These are phyloP conservation scores for Flammula alnicola DNA, from an alignment of 1,284 basidiomycete genomes.

Conservation along the genomic window DNA sequence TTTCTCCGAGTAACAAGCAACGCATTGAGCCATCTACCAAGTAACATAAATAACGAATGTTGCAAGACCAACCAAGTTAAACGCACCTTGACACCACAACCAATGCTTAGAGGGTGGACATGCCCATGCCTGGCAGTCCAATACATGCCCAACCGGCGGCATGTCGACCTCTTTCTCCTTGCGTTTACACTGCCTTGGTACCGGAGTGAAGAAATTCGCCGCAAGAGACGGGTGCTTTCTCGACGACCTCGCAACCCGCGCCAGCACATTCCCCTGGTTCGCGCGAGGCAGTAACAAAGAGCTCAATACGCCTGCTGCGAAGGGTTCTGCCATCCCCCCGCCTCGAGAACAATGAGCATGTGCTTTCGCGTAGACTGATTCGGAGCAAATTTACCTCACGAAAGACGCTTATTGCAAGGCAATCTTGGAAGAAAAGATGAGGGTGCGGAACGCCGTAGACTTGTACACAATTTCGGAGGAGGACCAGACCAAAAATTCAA, in stretches of 20 bases:
- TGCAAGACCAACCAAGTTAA: conserved; percentile 4
- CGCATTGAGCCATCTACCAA: conserved; percentile 28
- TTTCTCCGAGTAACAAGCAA: conserved; percentile 20
- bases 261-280: conserved; percentile 32
- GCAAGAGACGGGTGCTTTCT: conserved; percentile 32
- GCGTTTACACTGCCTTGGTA: conserved; percentile 49
- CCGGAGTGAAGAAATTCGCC: conserved; percentile 59
- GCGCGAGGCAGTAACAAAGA: conserved; percentile 52
- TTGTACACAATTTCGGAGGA: neutral
- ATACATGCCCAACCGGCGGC: conserved; percentile 29
- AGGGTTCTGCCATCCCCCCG: conserved; percentile 36
- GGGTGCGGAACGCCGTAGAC: too few relatives aligned
- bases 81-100: conserved; percentile 48
- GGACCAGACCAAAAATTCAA: conserved; percentile 12
- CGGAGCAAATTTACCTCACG: too few relatives aligned
- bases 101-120: conserved; percentile 48
- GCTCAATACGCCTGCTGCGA: conserved; percentile 54
- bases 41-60: neutral
- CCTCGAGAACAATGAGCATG: neutral
- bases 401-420: too few relatives aligned
- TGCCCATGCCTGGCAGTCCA: conserved; percentile 47
- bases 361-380: too few relatives aligned
- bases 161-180: conserved; percentile 49
- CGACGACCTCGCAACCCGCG: conserved; percentile 33
- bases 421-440: too few relatives aligned